Evolutionary conservation across 495 filamentous ascomycete species (phyloP).

Genomic region (Clavariopsis aquatica): DNA sequence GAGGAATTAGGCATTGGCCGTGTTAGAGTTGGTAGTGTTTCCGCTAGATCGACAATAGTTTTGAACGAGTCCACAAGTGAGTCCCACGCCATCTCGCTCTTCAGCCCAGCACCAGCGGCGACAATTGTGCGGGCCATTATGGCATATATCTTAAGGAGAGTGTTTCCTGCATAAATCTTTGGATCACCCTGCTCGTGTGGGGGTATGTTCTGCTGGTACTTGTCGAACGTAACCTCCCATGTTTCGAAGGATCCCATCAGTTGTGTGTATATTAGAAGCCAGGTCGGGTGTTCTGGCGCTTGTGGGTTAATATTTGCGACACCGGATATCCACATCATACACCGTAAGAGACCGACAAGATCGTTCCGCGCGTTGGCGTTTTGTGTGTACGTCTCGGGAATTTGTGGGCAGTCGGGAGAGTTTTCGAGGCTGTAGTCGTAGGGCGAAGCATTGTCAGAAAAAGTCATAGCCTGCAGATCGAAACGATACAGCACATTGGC

Average conservation of each 20-base stretch:
- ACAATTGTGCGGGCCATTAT: constrained; percentile 30
- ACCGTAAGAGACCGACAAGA: constrained; percentile 31
- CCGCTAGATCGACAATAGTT: constrained; percentile 32
- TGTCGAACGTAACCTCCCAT: constrained; percentile 30
- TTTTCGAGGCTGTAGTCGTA: constrained; percentile 31
- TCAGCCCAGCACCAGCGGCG: constrained; percentile 10
- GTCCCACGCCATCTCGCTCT: constrained; percentile 31
- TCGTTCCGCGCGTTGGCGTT: constrained; percentile 30
- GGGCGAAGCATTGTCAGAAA: constrained; percentile 35
- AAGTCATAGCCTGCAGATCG: constrained; percentile 39
- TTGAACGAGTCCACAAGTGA: constrained; percentile 26
- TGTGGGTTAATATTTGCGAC: constrained; percentile 29
- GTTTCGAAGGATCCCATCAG: constrained; percentile 20
- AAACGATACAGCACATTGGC: constrained; percentile 34
- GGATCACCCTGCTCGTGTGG: constrained; percentile 24
- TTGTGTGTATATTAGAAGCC: constrained; percentile 26
- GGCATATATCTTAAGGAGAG: constrained; percentile 32
- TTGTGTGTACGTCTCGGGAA: constrained; percentile 20
- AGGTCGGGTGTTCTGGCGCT: constrained; percentile 21
- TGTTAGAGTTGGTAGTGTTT: constrained; percentile 27
- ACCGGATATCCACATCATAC: constrained; percentile 37
- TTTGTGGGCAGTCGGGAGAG: constrained; percentile 25
- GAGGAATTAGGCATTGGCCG: constrained; percentile 14
- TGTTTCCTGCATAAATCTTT: constrained; percentile 36
- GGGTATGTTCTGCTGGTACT: constrained; percentile 24